A percentile compares a stretch with the other conserved stretches of the same genome.
Evolutionary conservation across 176 grass and related monocot species (phyloP).

Genomic region (Ensete glaucum): DNA sequence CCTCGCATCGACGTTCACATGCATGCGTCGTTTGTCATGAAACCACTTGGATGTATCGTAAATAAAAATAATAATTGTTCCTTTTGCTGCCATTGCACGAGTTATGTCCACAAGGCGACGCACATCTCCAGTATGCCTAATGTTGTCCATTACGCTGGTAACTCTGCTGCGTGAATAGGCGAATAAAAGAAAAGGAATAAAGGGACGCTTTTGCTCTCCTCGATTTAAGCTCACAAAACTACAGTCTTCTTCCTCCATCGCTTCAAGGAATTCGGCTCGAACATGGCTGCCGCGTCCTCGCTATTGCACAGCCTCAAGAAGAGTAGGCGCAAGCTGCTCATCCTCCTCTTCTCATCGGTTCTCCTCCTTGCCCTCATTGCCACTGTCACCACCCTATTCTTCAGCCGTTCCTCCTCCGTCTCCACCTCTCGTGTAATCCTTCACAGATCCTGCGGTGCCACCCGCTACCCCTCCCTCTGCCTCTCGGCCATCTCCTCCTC

Average conservation of each 20-base stretch:
- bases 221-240: too few relatives aligned
- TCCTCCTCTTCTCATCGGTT: not conserved
- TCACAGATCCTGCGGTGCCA: constrained; percentile 1
- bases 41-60: too few relatives aligned
- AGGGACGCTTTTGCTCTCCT: too few relatives aligned
- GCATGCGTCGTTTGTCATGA: too few relatives aligned
- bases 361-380: not conserved
- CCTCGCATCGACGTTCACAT: too few relatives aligned
- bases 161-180: too few relatives aligned
- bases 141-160: too few relatives aligned
- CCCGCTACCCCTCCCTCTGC: constrained; percentile 15
- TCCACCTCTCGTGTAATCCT: not conserved
- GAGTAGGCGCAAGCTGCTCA: not conserved
- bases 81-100: too few relatives aligned
- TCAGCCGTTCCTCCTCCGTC: not conserved
- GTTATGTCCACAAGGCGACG: too few relatives aligned
- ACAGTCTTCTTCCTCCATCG: not conserved
- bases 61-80: too few relatives aligned
- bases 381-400: not conserved
- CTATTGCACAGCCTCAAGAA: not conserved
- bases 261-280: not conserved
- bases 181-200: too few relatives aligned
- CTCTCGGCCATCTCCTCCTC: constrained; percentile 3
- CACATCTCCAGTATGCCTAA: too few relatives aligned
- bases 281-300: not conserved